Evolutionary conservation across 1,284 basidiomycete species (phyloP), one percentile per base, ranked within the genome.

Genomic region (Apiotrichum brassicae): DNA sequence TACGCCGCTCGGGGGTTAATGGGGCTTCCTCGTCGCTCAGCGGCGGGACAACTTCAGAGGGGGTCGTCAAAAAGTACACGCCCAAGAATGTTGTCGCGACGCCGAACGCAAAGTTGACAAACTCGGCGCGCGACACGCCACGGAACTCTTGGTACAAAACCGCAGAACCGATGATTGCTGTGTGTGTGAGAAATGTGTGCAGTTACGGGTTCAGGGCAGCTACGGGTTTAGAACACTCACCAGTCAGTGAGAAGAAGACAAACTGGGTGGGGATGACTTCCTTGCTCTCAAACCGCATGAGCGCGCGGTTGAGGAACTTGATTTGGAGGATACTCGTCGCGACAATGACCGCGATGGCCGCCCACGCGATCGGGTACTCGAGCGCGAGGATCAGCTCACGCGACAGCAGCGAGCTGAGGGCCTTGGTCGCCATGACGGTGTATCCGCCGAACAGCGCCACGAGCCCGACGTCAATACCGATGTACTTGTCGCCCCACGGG

Each of bases 241-340:
- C 63, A 4, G 67, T 63, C 30, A 77, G 60, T 1, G 77, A 76
- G 61, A 79, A 79, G 53, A 94, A 79, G 35, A 95, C 91, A 70
- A 97, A 98, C 76, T 97, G 93, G 13, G 85, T 85, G 3, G 94
- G 94, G 54, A 94, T 90, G 28, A 94, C 91, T 46, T 85, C 81
- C 72, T 89, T 88, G 67, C 82, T 82, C 64, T 93, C 87, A 65
- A 93, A 94, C 22, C 84, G 81, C 83, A 88, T 91, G 43, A 93
- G 70, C 3, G 89, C 89, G 54, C 83, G 81, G 66, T 97, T 97
- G 46, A 97, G 79, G 68, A 89, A 97, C 57, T 82, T 82, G 60
- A 98, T 86, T 75, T 98, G 94, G 18, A 88, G 79, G 19, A 97
- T 68, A 4, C 90, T 92, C 5, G 94, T 97, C 2, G 78, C 70